Evolutionary conservation across 2,329 filamentous ascomycete genomes (phyloP).

Genomic region (Escovopsis sp.): DNA sequence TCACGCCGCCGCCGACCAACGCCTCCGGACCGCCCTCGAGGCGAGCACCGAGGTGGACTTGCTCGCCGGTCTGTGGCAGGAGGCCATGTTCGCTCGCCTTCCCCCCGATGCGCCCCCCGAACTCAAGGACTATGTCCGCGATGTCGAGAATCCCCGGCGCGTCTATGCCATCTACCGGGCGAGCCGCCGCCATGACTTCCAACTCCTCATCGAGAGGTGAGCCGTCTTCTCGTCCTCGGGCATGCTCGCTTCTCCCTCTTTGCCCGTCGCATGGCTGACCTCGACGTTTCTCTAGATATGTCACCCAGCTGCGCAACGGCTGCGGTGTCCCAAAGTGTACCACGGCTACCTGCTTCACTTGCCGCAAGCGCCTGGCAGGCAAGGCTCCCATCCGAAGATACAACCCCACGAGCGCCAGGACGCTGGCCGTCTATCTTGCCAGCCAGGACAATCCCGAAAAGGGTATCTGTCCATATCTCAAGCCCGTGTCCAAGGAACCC

Average conservation of each 20-base stretch:
- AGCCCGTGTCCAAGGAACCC: constrained; percentile 23
- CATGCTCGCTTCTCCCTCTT: neutral
- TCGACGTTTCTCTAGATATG: constrained; percentile 39
- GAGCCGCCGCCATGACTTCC: constrained; percentile 47
- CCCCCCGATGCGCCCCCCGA: constrained; percentile 46
- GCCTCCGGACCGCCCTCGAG: constrained; percentile 8
- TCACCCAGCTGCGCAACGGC: constrained; percentile 68
- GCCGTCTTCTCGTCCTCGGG: constrained; percentile 8
- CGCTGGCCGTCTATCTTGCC: constrained; percentile 65
- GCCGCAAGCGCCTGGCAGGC: constrained; percentile 50
- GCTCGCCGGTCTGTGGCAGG: constrained; percentile 45
- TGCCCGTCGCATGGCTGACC: neutral
- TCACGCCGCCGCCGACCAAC: constrained; percentile 4
- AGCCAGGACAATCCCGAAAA: constrained; percentile 63
- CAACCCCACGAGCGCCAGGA: constrained; percentile 67
- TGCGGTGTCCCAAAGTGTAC: constrained; percentile 56
- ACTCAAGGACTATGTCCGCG: constrained; percentile 37
- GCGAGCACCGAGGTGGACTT: constrained; percentile 29
- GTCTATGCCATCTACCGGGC: constrained; percentile 48
- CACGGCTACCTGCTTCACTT: constrained; percentile 69
- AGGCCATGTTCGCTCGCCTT: constrained; percentile 43
- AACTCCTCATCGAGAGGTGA: constrained; percentile 53
- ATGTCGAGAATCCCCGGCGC: constrained; percentile 46
- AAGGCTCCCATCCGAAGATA: constrained; percentile 62
- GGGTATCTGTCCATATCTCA: constrained; percentile 47